Evolutionary conservation across 2,329 filamentous ascomycete species (phyloP).

Genomic region (Akanthomyces dipterigenus): DNA sequence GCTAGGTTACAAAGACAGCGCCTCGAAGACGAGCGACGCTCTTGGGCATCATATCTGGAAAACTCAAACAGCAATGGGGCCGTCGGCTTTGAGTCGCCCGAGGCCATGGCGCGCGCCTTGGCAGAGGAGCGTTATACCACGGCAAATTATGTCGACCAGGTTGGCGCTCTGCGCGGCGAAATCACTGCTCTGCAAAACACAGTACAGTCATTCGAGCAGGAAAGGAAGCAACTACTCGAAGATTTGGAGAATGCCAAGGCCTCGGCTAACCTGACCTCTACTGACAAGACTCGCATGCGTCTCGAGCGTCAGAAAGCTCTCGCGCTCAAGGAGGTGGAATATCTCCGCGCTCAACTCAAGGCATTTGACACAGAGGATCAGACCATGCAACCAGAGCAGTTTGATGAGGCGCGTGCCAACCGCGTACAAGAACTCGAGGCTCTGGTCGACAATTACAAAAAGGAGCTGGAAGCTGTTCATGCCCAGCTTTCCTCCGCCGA

Average conservation of each 20-base stretch:
- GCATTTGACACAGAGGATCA: conserved; percentile 82
- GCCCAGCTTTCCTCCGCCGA: conserved; percentile 66
- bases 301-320: conserved; percentile 80
- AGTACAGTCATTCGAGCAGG: conserved; percentile 64
- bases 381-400: conserved; percentile 73
- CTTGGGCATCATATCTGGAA: conserved; percentile 83
- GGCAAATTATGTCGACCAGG: conserved; percentile 69
- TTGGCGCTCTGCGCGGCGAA: conserved; percentile 75
- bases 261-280: conserved; percentile 37
- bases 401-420: conserved; percentile 66
- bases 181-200: conserved; percentile 68
- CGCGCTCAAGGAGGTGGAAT: conserved; percentile 88
- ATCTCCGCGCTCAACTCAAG: conserved; percentile 85
- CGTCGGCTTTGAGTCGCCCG: conserved; percentile 81
- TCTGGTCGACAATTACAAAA: conserved; percentile 81
- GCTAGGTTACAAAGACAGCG: conserved; percentile 75
- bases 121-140: conserved; percentile 76
- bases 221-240: conserved; percentile 55
- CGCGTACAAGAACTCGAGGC: conserved; percentile 76
- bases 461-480: conserved; percentile 69
- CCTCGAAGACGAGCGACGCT: conserved; percentile 77
- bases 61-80: conserved; percentile 54
- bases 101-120: conserved; percentile 77
- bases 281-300: conserved; percentile 64
- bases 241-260: conserved; percentile 66